These are phyloP conservation scores for Lasiodiplodia hormozganensis DNA, from an alignment of 2,329 filamentous ascomycete species.

Conservation along the genomic window DNA sequence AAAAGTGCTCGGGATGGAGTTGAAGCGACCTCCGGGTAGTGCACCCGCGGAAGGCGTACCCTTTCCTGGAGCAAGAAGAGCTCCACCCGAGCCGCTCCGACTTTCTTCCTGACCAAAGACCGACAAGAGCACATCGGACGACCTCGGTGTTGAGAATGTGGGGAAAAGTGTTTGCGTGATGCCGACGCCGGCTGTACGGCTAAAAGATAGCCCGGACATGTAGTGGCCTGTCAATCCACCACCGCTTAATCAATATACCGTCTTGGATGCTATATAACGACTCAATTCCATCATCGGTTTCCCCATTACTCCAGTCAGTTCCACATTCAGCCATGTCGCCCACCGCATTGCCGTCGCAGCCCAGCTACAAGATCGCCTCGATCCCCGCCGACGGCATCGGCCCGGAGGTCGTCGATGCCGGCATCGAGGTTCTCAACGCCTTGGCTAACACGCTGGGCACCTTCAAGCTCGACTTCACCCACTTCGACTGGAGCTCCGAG, in stretches of 20 bases:
- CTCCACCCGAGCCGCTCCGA: background rate
- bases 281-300: background rate
- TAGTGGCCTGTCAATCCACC: background rate
- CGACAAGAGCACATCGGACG: background rate
- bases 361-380: constrained; percentile 27
- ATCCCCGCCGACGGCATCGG: constrained; percentile 76
- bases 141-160: background rate
- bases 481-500: constrained; percentile 72
- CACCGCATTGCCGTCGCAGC: background rate
- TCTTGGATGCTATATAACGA: background rate
- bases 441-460: constrained; percentile 59
- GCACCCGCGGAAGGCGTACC: background rate
- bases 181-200: constrained; percentile 5
- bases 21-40: background rate
- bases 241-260: constrained; percentile 26
- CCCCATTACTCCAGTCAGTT: background rate
- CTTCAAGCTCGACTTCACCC: constrained; percentile 66
- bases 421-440: constrained; percentile 66
- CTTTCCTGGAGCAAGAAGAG: background rate
- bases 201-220: constrained; percentile 7
- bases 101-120: background rate
- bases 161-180: background rate
- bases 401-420: constrained; percentile 69
- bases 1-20: background rate
- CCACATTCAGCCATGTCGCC: background rate